Base-by-base conservation (phyloP, 1,284 basidiomycete genomes). In the Pseudomicrostroma phylloplanum region DNA sequence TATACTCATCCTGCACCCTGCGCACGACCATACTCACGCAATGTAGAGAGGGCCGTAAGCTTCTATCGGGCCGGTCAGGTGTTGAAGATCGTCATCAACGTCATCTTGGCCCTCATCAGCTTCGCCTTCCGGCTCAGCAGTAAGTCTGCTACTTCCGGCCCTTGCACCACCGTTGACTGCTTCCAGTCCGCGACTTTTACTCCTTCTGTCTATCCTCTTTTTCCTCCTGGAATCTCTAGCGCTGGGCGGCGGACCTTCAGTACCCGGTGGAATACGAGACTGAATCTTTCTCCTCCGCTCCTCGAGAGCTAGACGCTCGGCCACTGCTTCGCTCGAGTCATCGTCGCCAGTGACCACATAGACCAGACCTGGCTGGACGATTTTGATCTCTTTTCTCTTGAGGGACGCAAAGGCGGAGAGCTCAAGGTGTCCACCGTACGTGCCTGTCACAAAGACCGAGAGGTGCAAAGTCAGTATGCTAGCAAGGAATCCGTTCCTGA, bases 381-480 rank as follows among this genome's bases (percentile, higher is more conserved):
- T 90, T 81, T 92, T 93, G 79, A 94, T 88, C 72, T 90, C 85
- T 51, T 88, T 84, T 57, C 83, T 82, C 60, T 84, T 84, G 81
- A 91, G 84, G 68, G 92, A 89, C 1, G 92, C 88, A 77, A 92
- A 94, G 0, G 91, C 91, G 15, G 88, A 89, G 9, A 94, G 83
- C 78, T 94, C 92, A 70, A 94, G 84, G 79, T 94, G 90, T 0
- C 91, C 91, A 46, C 90, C 92, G 69, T 93, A 94, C 0, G 90
- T 92, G 30, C 87, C 90, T 43, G 39, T 6, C 4, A 25, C 15
- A 6, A 19, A 36, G n/a, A 15, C 6, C 6, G 7, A 21, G 17
- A 7, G 2, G n/a, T 43, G 17, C 40, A 7, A 13, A 40, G 55
- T 39, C 15, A 43, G 19, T 12, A 21, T 39, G 55, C 26, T 6